A percentile compares a stretch with the other conserved stretches of the same genome.
Conservation (phyloP, 2,329 filamentous ascomycete genomes). For the Botryosphaeria dothidea region DNA sequence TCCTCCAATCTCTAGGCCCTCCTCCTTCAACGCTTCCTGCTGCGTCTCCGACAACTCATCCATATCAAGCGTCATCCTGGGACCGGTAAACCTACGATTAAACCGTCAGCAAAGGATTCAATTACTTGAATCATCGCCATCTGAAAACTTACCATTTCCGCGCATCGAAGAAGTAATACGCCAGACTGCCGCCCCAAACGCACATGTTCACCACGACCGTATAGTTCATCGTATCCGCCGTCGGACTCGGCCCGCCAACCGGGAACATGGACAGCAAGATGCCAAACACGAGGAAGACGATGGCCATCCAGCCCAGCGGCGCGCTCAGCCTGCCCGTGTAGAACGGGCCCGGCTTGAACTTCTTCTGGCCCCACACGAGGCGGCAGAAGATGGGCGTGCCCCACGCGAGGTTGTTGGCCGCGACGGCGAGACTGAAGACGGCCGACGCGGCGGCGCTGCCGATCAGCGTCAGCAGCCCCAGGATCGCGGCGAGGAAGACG, state of each 20-base stretch:
- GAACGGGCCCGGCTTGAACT: slow-evolving; percentile 61
- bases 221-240: slow-evolving; percentile 59
- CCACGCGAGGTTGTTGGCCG: slow-evolving; percentile 64
- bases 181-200: slow-evolving; percentile 58
- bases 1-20: slow-evolving; percentile 26
- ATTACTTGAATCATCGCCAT: not conserved
- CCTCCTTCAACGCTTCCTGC: slow-evolving; percentile 26
- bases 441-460: slow-evolving; percentile 59
- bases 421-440: slow-evolving; percentile 61
- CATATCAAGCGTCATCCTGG: slow-evolving; percentile 55
- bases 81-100: slow-evolving; percentile 47
- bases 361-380: slow-evolving; percentile 58
- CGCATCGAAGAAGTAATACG: slow-evolving; percentile 59
- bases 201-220: slow-evolving; percentile 62
- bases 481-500: slow-evolving; percentile 51
- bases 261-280: slow-evolving; percentile 63
- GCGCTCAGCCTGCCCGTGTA: slow-evolving; percentile 58
- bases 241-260: slow-evolving; percentile 54
- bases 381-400: slow-evolving; percentile 60
- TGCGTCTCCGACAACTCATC: slow-evolving; percentile 29
- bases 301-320: slow-evolving; percentile 55
- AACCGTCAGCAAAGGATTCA: slow-evolving; percentile 29
- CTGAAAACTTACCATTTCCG: slow-evolving; percentile 49
- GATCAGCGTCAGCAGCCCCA: slow-evolving; percentile 61
- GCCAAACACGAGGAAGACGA: slow-evolving; percentile 58